Conservation (phyloP, 352 stramenopile genomes). For the Phytophthora melonis region DNA sequence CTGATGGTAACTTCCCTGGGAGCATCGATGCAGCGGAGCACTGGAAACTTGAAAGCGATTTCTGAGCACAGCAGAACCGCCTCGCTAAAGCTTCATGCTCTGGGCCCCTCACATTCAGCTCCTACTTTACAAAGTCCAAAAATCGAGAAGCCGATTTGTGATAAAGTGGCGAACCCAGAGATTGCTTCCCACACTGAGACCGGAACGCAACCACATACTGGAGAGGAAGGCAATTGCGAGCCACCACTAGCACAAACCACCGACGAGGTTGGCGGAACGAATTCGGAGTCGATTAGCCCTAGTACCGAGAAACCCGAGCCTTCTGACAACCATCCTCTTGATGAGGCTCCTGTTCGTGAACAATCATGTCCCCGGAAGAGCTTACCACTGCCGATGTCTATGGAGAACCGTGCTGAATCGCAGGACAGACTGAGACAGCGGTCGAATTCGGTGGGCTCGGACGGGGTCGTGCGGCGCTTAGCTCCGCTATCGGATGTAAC, state of each 20-base stretch:
- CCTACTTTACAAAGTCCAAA: slow-evolving; percentile 22
- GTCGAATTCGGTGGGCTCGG: slow-evolving; percentile 26
- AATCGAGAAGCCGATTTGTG: neutral
- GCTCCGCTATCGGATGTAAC: slow-evolving; percentile 8
- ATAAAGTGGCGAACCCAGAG: neutral
- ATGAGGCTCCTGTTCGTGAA: neutral
- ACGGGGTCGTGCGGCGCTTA: slow-evolving; percentile 14
- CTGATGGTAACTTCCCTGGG: slow-evolving; percentile 24
- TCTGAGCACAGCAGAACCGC: slow-evolving; percentile 4
- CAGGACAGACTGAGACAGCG: neutral
- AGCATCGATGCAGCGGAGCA: slow-evolving; percentile 15
- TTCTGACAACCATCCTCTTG: neutral
- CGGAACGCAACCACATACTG: neutral
- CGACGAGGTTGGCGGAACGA: neutral
- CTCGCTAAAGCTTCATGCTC: slow-evolving; percentile 4
- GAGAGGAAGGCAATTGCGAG: neutral
- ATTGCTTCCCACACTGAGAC: neutral
- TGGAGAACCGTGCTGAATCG: neutral
- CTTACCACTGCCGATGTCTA: neutral
- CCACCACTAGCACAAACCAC: slow-evolving; percentile 10
- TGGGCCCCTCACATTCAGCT: slow-evolving; percentile 27
- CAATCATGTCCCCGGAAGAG: neutral
- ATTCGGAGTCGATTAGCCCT: neutral
- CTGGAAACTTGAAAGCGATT: neutral
- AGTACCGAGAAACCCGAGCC: too few relatives aligned